Evolutionary conservation across 352 stramenopile genomes (phyloP).

Genomic region (Hyaloperonospora brassicae): DNA sequence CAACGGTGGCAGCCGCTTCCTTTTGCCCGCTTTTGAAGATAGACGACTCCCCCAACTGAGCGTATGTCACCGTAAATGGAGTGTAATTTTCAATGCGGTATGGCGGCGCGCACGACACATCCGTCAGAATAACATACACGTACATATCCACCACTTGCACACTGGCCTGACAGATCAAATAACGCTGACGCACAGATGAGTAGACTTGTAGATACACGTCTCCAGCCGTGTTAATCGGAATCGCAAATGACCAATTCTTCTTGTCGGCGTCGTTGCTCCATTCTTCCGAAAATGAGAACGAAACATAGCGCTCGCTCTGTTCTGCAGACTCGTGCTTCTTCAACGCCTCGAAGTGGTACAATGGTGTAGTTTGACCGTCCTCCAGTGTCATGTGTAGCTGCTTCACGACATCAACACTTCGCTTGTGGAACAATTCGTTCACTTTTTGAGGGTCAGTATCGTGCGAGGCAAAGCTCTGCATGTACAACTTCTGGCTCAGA

Average conservation of each 20-base stretch:
- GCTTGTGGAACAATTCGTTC: slow-evolving; percentile 66
- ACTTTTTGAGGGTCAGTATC: slow-evolving; percentile 57
- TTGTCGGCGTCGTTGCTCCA: slow-evolving; percentile 40
- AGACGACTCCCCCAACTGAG: slow-evolving; percentile 59
- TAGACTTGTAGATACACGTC: slow-evolving; percentile 80
- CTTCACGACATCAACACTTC: slow-evolving; percentile 53
- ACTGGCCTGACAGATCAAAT: slow-evolving; percentile 76
- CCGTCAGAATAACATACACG: slow-evolving; percentile 79
- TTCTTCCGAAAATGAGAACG: slow-evolving; percentile 66
- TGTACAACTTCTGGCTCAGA: slow-evolving; percentile 67
- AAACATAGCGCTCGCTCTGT: slow-evolving; percentile 69
- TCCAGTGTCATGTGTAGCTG: slow-evolving; percentile 40
- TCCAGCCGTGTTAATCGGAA: slow-evolving; percentile 67
- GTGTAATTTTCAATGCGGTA: slow-evolving; percentile 87
- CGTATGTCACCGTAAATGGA: slow-evolving; percentile 69
- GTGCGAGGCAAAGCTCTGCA: slow-evolving; percentile 60
- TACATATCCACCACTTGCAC: slow-evolving; percentile 87
- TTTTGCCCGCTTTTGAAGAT: slow-evolving; percentile 59
- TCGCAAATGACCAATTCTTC: slow-evolving; percentile 71
- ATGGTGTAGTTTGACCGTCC: slow-evolving; percentile 51
- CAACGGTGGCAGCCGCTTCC: slow-evolving; percentile 41
- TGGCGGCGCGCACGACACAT: slow-evolving; percentile 68
- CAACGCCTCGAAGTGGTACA: slow-evolving; percentile 76
- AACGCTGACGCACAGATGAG: slow-evolving; percentile 57
- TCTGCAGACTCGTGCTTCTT: slow-evolving; percentile 55